A percentile compares a stretch with the other conserved stretches of the same genome.
Evolutionary conservation across 805 yeast genomes (phyloP).

Genomic region (Candida orba): DNA sequence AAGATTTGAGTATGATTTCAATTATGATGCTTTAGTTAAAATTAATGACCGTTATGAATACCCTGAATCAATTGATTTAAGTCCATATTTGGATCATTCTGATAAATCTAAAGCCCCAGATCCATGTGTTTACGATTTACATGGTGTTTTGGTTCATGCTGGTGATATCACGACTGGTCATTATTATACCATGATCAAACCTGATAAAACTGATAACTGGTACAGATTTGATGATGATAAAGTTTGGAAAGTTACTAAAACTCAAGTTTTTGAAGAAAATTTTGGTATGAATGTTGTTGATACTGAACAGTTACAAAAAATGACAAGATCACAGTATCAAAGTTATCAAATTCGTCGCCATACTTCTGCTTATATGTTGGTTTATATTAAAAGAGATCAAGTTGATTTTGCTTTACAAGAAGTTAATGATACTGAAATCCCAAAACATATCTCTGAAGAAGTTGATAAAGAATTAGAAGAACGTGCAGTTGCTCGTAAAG

Average conservation of each 20-base stretch:
- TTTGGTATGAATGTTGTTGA: conserved; percentile 71
- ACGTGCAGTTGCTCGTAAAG: conserved; percentile 44
- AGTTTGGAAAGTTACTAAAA: conserved; percentile 79
- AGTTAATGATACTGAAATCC: conserved; percentile 48
- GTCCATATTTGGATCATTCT: conserved; percentile 64
- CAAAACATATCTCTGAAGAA: conserved; percentile 59
- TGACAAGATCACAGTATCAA: conserved; percentile 55
- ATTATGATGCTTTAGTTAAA: conserved; percentile 80
- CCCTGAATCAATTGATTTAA: conserved; percentile 74
- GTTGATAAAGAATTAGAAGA: conserved; percentile 58
- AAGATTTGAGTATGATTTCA: conserved; percentile 90
- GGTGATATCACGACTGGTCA: conserved; percentile 97
- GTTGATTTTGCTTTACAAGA: conserved; percentile 53
- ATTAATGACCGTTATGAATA: conserved; percentile 89
- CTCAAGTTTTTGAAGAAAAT: conserved; percentile 86
- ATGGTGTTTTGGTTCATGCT: conserved; percentile 92
- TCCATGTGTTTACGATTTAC: conserved; percentile 74
- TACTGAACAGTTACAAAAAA: conserved; percentile 38
- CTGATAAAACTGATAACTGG: conserved; percentile 67
- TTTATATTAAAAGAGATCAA: conserved; percentile 67
- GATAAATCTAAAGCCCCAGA: conserved; percentile 31
- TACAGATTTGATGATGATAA: conserved; percentile 91
- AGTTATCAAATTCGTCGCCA: conserved; percentile 67
- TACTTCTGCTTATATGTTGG: conserved; percentile 96
- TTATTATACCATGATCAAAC: conserved; percentile 90